Percentiles rank a stretch among this genome's conserved stretches.
These are phyloP conservation scores for Blastomyces silverae DNA, from an alignment of 2,329 filamentous ascomycete genomes.

Conservation along the genomic window DNA sequence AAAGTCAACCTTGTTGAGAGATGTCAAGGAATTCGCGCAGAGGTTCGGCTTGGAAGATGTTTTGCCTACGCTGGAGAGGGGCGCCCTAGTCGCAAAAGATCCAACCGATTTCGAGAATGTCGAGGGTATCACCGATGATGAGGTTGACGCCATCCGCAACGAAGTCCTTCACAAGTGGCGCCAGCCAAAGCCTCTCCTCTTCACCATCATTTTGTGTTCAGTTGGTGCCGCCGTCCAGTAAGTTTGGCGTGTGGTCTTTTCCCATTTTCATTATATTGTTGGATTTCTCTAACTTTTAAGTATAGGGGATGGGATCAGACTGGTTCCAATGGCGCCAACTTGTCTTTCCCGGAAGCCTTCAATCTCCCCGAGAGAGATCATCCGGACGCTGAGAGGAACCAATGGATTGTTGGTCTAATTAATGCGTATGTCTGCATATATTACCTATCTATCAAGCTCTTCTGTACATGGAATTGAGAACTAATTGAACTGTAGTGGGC, in stretches of 20 bases:
- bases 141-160: constrained; percentile 39
- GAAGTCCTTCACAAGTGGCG: constrained; percentile 47
- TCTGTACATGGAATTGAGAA: constrained; percentile 19
- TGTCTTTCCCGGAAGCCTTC: constrained; percentile 45
- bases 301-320: constrained; percentile 47
- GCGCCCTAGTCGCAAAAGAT: constrained; percentile 46
- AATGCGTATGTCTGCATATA: constrained; percentile 48
- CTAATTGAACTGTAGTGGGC: constrained; percentile 34
- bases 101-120: constrained; percentile 43
- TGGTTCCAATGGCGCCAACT: constrained; percentile 49
- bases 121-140: constrained; percentile 39
- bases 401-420: constrained; percentile 59
- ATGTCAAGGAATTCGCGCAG: constrained; percentile 41
- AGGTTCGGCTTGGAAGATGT: constrained; percentile 39
- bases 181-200: constrained; percentile 45
- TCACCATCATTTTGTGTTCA: constrained; percentile 48
- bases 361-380: constrained; percentile 39
- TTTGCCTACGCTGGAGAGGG: constrained; percentile 41
- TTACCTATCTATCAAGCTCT: constrained; percentile 37
- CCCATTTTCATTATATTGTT: neutral
- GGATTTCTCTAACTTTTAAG: constrained; percentile 16
- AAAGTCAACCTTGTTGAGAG: constrained; percentile 33
- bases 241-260: constrained; percentile 22
- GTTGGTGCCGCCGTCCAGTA: constrained; percentile 49
- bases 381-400: constrained; percentile 41